Evolutionary conservation across 2,329 filamentous ascomycete genomes (phyloP).

Genomic region (Metarhizium humberi): DNA sequence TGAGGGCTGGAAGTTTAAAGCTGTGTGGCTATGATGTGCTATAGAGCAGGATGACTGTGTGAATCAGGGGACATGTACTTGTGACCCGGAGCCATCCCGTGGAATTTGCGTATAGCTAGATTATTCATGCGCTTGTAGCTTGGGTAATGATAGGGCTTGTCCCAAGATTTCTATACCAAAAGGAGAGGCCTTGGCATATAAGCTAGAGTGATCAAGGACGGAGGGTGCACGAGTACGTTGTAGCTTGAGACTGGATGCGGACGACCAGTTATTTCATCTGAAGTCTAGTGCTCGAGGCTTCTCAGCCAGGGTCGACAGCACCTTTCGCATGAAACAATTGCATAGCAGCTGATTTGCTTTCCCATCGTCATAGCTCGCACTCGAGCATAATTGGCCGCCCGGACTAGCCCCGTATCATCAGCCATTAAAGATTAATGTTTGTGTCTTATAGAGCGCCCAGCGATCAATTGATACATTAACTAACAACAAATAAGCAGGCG

Average conservation of each 20-base stretch:
- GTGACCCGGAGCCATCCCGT: not conserved
- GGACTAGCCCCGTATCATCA: not conserved
- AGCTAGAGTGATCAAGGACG: too few species aligned
- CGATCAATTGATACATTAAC: not conserved
- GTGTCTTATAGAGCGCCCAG: slow-evolving; percentile 2
- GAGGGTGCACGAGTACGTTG: too few species aligned
- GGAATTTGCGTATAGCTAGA: not conserved
- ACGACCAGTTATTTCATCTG: too few species aligned
- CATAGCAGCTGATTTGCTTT: not conserved
- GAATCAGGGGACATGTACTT: not conserved
- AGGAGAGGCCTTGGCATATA: too few species aligned
- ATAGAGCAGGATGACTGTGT: not conserved
- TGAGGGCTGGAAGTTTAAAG: slow-evolving; percentile 3
- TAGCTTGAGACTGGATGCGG: too few species aligned
- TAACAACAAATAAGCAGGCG: not conserved
- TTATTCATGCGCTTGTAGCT: not conserved
- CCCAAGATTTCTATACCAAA: too few species aligned
- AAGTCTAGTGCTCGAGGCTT: too few species aligned
- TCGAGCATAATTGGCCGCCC: slow-evolving; percentile 4
- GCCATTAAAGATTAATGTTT: not conserved
- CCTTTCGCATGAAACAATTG: too few species aligned
- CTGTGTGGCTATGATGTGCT: not conserved
- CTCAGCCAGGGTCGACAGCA: too few species aligned
- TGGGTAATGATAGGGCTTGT: too few species aligned
- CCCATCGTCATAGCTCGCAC: slow-evolving; percentile 6